phyloP scores from a whole-genome alignment of 2,329 filamentous ascomycete genomes.

The Dactylonectria macrodidyma region DNA sequence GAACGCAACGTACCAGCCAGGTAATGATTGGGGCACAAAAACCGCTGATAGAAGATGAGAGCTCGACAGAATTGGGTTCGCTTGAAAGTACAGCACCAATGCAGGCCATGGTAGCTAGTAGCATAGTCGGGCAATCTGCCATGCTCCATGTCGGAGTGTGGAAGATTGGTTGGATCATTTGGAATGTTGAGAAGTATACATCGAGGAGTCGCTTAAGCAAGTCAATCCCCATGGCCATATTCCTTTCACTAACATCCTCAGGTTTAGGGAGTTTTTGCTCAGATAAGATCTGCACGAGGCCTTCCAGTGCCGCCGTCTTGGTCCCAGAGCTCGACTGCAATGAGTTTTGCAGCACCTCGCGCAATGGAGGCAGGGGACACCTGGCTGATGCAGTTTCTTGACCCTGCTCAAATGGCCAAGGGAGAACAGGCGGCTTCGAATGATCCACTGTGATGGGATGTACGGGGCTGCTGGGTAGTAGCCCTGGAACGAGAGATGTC shows the following conservation, averaged over 20 bases:
- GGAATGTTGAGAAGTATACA: slow-evolving; percentile 47
- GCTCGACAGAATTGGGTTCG: slow-evolving; percentile 30
- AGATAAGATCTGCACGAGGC: slow-evolving; percentile 44
- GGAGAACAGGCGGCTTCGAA: slow-evolving; percentile 15
- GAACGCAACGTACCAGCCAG: slow-evolving; percentile 43
- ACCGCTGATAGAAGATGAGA: slow-evolving; percentile 42
- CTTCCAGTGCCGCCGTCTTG: slow-evolving; percentile 28
- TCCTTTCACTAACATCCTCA: slow-evolving; percentile 31
- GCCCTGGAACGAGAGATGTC: background rate
- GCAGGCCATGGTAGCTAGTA: slow-evolving; percentile 50
- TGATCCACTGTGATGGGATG: slow-evolving; percentile 6
- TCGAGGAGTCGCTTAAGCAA: slow-evolving; percentile 44
- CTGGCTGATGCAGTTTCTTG: slow-evolving; percentile 27
- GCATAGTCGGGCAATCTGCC: slow-evolving; percentile 39
- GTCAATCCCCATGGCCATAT: slow-evolving; percentile 35
- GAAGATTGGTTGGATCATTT: slow-evolving; percentile 49
- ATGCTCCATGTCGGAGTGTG: slow-evolving; percentile 50
- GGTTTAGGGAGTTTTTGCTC: slow-evolving; percentile 36
- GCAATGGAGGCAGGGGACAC: slow-evolving; percentile 39
- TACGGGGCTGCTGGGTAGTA: background rate
- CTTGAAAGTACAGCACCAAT: slow-evolving; percentile 46
- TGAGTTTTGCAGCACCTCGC: slow-evolving; percentile 36
- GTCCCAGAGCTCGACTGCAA: slow-evolving; percentile 5
- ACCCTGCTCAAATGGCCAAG: slow-evolving; percentile 43
- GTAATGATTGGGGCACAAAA: slow-evolving; percentile 48